Conservation (phyloP, 345 rosid species). For the Dimocarpus longan region DNA sequence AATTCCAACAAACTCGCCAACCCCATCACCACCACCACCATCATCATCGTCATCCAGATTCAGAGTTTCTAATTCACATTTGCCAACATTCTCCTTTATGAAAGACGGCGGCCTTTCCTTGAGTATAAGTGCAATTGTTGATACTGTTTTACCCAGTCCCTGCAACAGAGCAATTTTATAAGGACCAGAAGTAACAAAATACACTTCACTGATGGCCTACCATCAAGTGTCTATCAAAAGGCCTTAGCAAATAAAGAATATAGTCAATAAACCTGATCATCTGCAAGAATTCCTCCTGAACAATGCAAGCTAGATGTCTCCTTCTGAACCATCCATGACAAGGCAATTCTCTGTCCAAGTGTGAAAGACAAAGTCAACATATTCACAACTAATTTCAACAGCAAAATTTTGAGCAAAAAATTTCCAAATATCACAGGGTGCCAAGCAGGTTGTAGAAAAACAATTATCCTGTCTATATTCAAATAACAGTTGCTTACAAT, state of each 20-base stretch:
- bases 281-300: slow-evolving; percentile 97
- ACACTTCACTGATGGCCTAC: neutral
- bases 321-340: slow-evolving; percentile 95
- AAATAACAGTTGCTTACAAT: neutral
- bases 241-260: slow-evolving; percentile 13
- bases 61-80: slow-evolving; percentile 55
- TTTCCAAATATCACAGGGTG: neutral
- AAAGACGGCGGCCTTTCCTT: slow-evolving; percentile 70
- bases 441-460: neutral
- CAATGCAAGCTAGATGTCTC: slow-evolving; percentile 69
- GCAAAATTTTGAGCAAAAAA: neutral
- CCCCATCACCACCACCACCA: slow-evolving; percentile 33
- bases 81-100: slow-evolving; percentile 36
- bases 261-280: slow-evolving; percentile 75
- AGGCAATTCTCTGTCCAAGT: slow-evolving; percentile 78
- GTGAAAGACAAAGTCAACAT: slow-evolving; percentile 1
- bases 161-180: slow-evolving; percentile 39
- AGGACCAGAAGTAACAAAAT: neutral
- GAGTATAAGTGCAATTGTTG: slow-evolving; percentile 92
- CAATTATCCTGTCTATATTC: neutral
- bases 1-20: slow-evolving; percentile 27
- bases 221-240: neutral
- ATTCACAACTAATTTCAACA: neutral
- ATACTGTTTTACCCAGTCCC: slow-evolving; percentile 96
- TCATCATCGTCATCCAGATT: slow-evolving; percentile 75